Evolutionary conservation across 2,329 filamentous ascomycete species (phyloP).

Genomic region (Lecanicillium sp.): DNA sequence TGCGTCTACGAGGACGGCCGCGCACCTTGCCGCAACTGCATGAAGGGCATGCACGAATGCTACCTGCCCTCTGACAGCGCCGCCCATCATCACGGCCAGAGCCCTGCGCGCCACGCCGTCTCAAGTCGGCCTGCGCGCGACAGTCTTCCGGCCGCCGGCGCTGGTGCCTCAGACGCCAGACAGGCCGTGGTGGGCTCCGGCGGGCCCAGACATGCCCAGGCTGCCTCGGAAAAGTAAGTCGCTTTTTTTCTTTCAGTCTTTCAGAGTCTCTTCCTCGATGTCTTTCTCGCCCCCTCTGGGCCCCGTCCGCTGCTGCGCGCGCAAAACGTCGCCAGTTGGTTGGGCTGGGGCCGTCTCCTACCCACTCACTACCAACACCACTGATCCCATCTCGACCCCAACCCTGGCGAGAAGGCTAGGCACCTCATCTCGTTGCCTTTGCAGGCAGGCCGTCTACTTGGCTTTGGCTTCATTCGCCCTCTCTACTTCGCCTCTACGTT

Average conservation of each 20-base stretch:
- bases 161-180: slow-evolving; percentile 36
- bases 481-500: too few relatives aligned
- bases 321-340: too few relatives aligned
- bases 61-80: slow-evolving; percentile 54
- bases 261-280: background rate
- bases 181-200: slow-evolving; percentile 33
- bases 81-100: slow-evolving; percentile 52
- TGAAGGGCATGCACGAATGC: slow-evolving; percentile 57
- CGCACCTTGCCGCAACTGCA: slow-evolving; percentile 57
- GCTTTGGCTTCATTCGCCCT: too few relatives aligned
- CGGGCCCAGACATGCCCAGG: slow-evolving; percentile 39
- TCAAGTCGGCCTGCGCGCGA: slow-evolving; percentile 46
- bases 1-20: slow-evolving; percentile 56
- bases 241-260: slow-evolving; percentile 3
- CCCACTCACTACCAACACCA: background rate
- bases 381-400: background rate
- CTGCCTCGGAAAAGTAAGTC: slow-evolving; percentile 49
- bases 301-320: too few relatives aligned
- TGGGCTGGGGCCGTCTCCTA: too few relatives aligned
- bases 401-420: too few relatives aligned
- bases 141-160: slow-evolving; percentile 44
- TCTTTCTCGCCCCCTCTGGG: background rate
- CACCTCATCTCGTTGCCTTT: too few relatives aligned
- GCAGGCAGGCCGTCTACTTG: too few relatives aligned
- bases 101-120: slow-evolving; percentile 41